Evolutionary conservation across 2,329 filamentous ascomycete species (phyloP).

Genomic region (Fusarium coffeatum): DNA sequence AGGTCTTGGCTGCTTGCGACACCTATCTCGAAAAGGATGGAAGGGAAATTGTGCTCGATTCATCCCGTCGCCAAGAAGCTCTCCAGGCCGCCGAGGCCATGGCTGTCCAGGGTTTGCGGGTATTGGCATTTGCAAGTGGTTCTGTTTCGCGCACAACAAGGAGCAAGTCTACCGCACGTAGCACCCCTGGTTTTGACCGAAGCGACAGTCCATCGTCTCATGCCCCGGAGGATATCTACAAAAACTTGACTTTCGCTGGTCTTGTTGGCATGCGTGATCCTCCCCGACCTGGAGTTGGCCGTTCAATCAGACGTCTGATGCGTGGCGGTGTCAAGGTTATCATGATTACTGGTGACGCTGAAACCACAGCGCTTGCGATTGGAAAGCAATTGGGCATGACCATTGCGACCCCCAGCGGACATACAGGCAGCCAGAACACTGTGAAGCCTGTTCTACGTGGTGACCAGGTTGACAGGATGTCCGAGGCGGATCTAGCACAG

Average conservation of each 20-base stretch:
- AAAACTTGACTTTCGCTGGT: slow-evolving; percentile 87
- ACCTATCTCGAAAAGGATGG: slow-evolving; percentile 90
- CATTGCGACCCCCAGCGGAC: slow-evolving; percentile 67
- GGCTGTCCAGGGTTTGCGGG: slow-evolving; percentile 88
- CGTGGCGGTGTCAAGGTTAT: slow-evolving; percentile 95
- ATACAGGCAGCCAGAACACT: slow-evolving; percentile 66
- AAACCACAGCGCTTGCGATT: slow-evolving; percentile 94
- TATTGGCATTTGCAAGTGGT: slow-evolving; percentile 94
- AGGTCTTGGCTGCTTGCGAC: slow-evolving; percentile 86
- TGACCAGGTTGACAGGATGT: slow-evolving; percentile 94
- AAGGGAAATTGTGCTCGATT: slow-evolving; percentile 85
- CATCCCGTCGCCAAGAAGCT: slow-evolving; percentile 77
- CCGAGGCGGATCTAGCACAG: slow-evolving; percentile 81
- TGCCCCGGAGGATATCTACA: slow-evolving; percentile 77
- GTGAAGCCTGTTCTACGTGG: slow-evolving; percentile 82
- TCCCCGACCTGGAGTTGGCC: slow-evolving; percentile 87
- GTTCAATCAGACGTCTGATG: slow-evolving; percentile 90
- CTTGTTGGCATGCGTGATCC: slow-evolving; percentile 98
- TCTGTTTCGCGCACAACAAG: slow-evolving; percentile 63
- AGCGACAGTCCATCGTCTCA: slow-evolving; percentile 57
- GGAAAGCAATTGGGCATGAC: slow-evolving; percentile 96
- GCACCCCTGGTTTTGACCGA: slow-evolving; percentile 61
- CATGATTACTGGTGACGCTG: slow-evolving; percentile 98
- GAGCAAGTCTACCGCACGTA: slow-evolving; percentile 60
- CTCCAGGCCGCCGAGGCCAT: slow-evolving; percentile 84